Base-by-base conservation (phyloP, 75 land plant genomes). In the Selaginella tamariscina region DNA sequence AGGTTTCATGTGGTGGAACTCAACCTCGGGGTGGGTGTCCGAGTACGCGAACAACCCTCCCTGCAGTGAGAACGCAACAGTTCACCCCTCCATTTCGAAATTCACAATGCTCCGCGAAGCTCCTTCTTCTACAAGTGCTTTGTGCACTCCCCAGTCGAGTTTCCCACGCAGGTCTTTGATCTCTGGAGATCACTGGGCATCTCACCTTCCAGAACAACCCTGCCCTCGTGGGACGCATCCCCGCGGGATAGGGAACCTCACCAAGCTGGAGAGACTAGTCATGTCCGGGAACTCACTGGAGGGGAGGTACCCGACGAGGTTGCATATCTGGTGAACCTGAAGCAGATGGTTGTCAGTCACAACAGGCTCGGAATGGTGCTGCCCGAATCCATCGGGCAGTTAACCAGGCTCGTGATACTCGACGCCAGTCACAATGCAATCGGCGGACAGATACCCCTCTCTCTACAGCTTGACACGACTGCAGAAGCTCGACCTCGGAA, bases 111-210 rank as follows among this genome's bases (percentile, higher is more conserved):
- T 77, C 84, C 56, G 56, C 72, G 32, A 84, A 82, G 75, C 86
- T 86, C 62, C n/a, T 84, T 83, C 70, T 77, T 86, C 81, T 86
- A 82, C 69, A 60, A 71, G 21, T 86, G 89, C 73, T 86, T 86
- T 74, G 66, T 71, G 56, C 68, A 30, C 24, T 44, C 26, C n/a
- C 33, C 56, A 8, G 13, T 59, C 8, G 8, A 5, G 9, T 9
- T 59, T 8, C 62, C 62, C 27, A 8, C 62, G 24, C 18, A 59
- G 26, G 8, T 59, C 5, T 2, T 27, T 23, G 9, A 59, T 5
- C 26, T 59, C 27, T 8, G 8, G 62, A 9, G 8, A 5, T 8
- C 62, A 21, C 62, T 59, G n/a, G 21, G 62, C 62, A 59, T n/a
- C 62, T 59, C 26, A 59, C 62, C 23, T 59, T 59, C 62, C 62